Conservation (phyloP, 2,329 filamentous ascomycete genomes). For the Bisporella sp. region DNA sequence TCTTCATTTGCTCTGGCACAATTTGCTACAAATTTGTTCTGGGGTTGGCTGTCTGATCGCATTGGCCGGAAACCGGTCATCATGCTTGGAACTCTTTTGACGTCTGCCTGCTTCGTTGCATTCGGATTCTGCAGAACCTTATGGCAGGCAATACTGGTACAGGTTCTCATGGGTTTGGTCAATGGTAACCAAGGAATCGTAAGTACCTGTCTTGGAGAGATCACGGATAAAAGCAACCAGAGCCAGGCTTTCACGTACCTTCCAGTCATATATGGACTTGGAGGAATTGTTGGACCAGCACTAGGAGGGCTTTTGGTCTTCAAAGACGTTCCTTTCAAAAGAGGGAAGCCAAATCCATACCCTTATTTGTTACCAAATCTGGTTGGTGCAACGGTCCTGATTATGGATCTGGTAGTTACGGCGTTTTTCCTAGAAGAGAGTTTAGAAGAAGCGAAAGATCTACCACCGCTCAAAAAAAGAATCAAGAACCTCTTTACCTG, state of each 20-base stretch:
- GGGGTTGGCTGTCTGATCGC: conserved; percentile 77
- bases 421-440: conserved; percentile 85
- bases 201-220: conserved; percentile 86
- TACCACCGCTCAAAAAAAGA: conserved; percentile 52
- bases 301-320: conserved; percentile 79
- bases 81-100: conserved; percentile 72
- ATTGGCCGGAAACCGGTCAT: conserved; percentile 80
- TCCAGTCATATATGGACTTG: conserved; percentile 91
- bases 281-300: conserved; percentile 86
- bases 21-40: conserved; percentile 85
- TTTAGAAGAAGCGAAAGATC: conserved; percentile 55
- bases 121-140: conserved; percentile 84
- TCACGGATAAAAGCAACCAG: conserved; percentile 93
- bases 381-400: conserved; percentile 64
- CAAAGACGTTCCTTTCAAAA: conserved; percentile 42
- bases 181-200: conserved; percentile 96
- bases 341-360: conserved; percentile 49
- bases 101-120: conserved; percentile 71
- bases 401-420: conserved; percentile 65
- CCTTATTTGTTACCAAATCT: conserved; percentile 86
- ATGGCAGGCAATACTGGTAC: conserved; percentile 79
- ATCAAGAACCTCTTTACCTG: conserved; percentile 56
- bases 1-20: conserved; percentile 90
- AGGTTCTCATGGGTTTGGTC: conserved; percentile 83
- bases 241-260: conserved; percentile 89